Percentiles rank a stretch among this genome's conserved stretches.
Evolutionary conservation across 257 asterid genomes (phyloP).

Genomic region (Lithospermum erythrorhizon): DNA sequence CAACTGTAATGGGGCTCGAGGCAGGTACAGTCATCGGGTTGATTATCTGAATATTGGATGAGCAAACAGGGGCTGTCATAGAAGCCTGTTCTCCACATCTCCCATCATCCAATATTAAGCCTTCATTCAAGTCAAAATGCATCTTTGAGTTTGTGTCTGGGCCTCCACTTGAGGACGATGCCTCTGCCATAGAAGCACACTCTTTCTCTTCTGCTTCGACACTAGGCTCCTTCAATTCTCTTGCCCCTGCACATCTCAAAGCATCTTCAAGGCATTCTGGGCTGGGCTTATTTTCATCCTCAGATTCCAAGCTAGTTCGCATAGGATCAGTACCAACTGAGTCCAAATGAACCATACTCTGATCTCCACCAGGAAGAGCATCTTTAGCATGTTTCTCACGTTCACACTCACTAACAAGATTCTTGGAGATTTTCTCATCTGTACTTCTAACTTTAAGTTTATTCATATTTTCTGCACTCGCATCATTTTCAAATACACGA

Average conservation of each 20-base stretch:
- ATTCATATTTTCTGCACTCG: constrained; percentile 13
- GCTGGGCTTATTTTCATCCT: constrained; percentile 22
- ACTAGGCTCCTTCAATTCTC: constrained; percentile 10
- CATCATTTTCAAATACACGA: constrained; percentile 13
- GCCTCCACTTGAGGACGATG: constrained; percentile 15
- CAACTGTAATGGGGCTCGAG: constrained; percentile 46
- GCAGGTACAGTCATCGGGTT: constrained; percentile 42
- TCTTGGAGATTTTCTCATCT: constrained; percentile 14
- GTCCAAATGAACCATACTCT: constrained; percentile 10
- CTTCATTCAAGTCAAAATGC: constrained; percentile 74
- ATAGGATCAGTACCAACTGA: constrained; percentile 16
- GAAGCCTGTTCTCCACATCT: constrained; percentile 41
- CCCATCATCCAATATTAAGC: constrained; percentile 56
- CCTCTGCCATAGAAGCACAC: constrained; percentile 14
- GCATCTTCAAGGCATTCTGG: constrained; percentile 15
- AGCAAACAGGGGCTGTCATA: constrained; percentile 16
- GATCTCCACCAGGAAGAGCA: constrained; percentile 11
- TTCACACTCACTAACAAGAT: constrained; percentile 13
- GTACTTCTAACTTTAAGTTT: constrained; percentile 21
- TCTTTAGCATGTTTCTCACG: constrained; percentile 13
- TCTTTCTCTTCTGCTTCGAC: constrained; percentile 22
- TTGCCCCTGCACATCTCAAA: constrained; percentile 15
- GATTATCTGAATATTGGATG: constrained; percentile 25
- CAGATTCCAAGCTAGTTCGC: constrained; percentile 14
- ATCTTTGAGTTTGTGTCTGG: constrained; percentile 33